These are phyloP conservation scores for Thalassiosira mediterranea DNA, from an alignment of 352 stramenopile genomes.

Conservation along the genomic window DNA sequence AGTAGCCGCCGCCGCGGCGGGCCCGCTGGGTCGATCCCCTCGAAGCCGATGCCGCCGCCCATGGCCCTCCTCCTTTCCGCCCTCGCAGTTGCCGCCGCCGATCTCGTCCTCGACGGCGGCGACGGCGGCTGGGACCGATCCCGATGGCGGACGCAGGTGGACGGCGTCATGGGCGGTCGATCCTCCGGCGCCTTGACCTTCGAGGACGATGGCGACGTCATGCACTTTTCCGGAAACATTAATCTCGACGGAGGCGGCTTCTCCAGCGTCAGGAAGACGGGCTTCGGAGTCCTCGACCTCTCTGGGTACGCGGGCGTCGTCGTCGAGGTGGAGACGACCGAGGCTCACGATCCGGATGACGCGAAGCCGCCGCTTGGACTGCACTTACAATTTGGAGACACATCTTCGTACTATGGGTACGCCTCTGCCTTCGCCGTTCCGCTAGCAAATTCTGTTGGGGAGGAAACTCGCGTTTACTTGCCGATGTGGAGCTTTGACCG, in stretches of 20 bases:
- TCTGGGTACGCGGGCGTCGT: constrained; percentile 4
- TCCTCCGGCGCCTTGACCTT: constrained; percentile 7
- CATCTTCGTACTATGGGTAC: neutral
- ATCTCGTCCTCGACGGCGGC: neutral
- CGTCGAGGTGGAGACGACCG: constrained; percentile 4
- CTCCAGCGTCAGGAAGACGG: constrained; percentile 2
- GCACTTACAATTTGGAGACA: constrained; percentile 12
- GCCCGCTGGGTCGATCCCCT: no score
- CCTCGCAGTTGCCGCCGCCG: neutral
- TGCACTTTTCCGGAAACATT: constrained; percentile 10
- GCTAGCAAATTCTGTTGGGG: neutral
- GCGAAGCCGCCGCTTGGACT: constrained; percentile 1
- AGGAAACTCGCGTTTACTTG: constrained; percentile 1
- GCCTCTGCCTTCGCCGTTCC: constrained; percentile 9
- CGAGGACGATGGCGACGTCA: neutral
- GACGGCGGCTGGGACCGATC: neutral
- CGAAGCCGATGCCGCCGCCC: no score
- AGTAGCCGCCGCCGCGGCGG: neutral
- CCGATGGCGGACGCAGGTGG: constrained; percentile 1
- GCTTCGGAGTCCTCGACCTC: neutral
- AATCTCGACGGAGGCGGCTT: constrained; percentile 8
- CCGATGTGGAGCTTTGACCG: constrained; percentile 10
- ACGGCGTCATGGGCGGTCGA: constrained; percentile 9
- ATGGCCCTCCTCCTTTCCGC: neutral
- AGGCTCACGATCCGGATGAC: constrained; percentile 2